Evolutionary conservation across 805 yeast species (phyloP).

Genomic region (Phaffomyces antillensis): DNA sequence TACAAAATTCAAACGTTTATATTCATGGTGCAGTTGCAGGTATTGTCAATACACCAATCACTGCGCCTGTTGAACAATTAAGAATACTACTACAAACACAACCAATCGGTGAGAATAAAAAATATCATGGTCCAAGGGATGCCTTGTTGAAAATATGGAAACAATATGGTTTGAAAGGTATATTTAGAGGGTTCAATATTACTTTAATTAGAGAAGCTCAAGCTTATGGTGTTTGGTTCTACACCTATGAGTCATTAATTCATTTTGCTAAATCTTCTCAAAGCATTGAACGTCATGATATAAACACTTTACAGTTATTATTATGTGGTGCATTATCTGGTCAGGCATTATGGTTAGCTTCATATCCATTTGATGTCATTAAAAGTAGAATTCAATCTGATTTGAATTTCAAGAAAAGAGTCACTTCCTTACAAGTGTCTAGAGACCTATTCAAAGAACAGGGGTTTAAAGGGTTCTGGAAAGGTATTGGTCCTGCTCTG

Average conservation of each 20-base stretch:
- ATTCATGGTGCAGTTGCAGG: slow-evolving; percentile 89
- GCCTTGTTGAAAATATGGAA: slow-evolving; percentile 71
- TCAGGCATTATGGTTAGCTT: slow-evolving; percentile 74
- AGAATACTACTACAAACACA: slow-evolving; percentile 91
- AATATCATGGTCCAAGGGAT: slow-evolving; percentile 65
- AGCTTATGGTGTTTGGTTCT: slow-evolving; percentile 85
- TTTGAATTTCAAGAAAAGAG: slow-evolving; percentile 32
- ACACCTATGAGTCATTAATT: slow-evolving; percentile 84
- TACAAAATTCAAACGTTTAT: slow-evolving; percentile 63
- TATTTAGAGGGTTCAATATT: slow-evolving; percentile 81
- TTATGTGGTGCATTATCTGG: slow-evolving; percentile 88
- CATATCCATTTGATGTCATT: slow-evolving; percentile 86
- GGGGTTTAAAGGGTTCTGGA: slow-evolving; percentile 52
- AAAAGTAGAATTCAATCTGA: slow-evolving; percentile 83
- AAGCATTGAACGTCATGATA: slow-evolving; percentile 48
- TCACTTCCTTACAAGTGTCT: slow-evolving; percentile 37
- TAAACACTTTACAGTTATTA: slow-evolving; percentile 85
- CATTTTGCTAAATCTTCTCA: slow-evolving; percentile 34
- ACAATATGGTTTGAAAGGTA: slow-evolving; percentile 70
- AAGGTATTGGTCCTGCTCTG: slow-evolving; percentile 53
- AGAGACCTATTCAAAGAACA: slow-evolving; percentile 23
- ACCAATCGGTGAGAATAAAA: slow-evolving; percentile 29
- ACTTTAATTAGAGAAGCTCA: slow-evolving; percentile 79
- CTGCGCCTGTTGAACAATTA: slow-evolving; percentile 92
- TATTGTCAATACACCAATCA: slow-evolving; percentile 78